Evolutionary conservation across 768 basidiomycete genomes (phyloP).

Genomic region (Nidularia sp.): DNA sequence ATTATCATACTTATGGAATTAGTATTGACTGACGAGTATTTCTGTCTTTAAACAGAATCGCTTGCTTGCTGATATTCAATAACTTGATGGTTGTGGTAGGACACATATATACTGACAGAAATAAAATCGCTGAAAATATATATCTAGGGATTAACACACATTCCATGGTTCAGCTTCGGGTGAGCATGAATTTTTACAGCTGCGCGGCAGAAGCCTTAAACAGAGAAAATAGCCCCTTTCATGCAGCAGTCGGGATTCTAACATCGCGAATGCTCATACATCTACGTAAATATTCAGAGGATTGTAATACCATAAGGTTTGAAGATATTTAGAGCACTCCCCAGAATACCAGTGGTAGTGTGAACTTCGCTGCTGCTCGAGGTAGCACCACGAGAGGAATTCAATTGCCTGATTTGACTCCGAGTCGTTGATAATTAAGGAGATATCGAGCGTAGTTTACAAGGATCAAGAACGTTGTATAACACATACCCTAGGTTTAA

Average conservation of each 20-base stretch:
- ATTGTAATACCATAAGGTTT: slow-evolving; percentile 7
- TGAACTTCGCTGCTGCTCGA: neutral
- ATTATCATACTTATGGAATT: neutral
- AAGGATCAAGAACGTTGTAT: too few species aligned
- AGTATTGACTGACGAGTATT: neutral
- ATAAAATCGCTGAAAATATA: neutral
- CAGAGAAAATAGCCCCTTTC: slow-evolving; percentile 30
- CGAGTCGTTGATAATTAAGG: too few species aligned
- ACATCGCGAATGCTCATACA: slow-evolving; percentile 43
- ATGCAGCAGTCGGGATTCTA: slow-evolving; percentile 41
- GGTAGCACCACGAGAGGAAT: neutral
- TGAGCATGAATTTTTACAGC: slow-evolving; percentile 7
- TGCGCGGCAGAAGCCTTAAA: neutral
- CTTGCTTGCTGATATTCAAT: slow-evolving; percentile 35
- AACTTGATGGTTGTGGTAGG: slow-evolving; percentile 42
- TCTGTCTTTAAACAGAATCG: slow-evolving; percentile 20
- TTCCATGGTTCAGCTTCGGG: slow-evolving; percentile 49
- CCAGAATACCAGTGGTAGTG: neutral
- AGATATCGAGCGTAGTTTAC: too few species aligned
- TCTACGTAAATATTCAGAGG: slow-evolving; percentile 28
- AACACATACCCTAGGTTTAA: too few species aligned
- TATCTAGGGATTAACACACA: slow-evolving; percentile 31
- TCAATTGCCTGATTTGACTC: neutral
- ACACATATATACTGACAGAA: neutral
- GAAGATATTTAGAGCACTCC: neutral